Evolutionary conservation across 495 filamentous ascomycete species (phyloP), one percentile per base, ranked within the genome.

Genomic region (Zalerion maritima): DNA sequence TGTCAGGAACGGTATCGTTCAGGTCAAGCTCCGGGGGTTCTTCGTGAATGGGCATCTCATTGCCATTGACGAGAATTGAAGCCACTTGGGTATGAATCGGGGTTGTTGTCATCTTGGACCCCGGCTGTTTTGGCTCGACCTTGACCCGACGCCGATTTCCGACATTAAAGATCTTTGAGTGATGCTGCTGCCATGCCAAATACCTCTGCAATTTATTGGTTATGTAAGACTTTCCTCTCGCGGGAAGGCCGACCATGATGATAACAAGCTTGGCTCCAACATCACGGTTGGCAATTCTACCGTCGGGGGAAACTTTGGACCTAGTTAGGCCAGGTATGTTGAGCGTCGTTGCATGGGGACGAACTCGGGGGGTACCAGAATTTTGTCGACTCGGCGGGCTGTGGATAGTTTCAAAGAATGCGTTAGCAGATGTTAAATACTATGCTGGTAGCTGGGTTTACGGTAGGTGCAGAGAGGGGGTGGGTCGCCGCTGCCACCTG

Each of bases 191-290:
- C 89, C 89, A 97, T 32, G 91, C 86, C 14, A 97, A 58, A 42
- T 97, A 97, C 28, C 89, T 71, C 14, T 85, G 79, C 25, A 97
- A 65, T 60, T 97, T 97, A 64, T 94, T 94, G 31, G 87, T 94
- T 42, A 97, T 85, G 54, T 97, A 97, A 33, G 84, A 93, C 57
- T 97, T 97, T 31, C 89, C 89, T 36, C 89, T 61, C 1, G 89
- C 89, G 0, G 89, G 89, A 29, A 97, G 64, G 35, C 89, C 89
- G 27, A 97, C 89, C 89, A 97, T 97, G 43, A 96, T 77, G 46
- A 97, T 89, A 43, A 94, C 85, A 41, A 96, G 62, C 61, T 97
- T 97, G 11, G 87, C 74, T 14, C 84, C 89, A 27, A 97, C 74
- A 64, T 97, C 89, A 34, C 85, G 65, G 40, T 85, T 73, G 34